Evolutionary conservation across 768 basidiomycete genomes (phyloP), one percentile per base, ranked within the genome.

Genomic region (Sistotremastrum suecicum): DNA sequence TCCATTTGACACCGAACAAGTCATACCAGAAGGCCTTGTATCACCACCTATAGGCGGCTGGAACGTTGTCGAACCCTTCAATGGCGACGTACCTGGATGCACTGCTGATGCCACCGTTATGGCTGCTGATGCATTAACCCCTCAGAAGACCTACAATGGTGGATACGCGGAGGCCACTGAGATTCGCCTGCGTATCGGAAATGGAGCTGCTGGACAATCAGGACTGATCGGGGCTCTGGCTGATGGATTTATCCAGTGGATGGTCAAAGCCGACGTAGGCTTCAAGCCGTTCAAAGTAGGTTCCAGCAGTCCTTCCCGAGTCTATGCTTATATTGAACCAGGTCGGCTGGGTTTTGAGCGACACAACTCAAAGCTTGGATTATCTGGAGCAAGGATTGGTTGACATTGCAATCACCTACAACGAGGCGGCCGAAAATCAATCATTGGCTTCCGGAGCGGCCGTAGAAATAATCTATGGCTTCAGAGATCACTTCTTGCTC

Each of bases 321-420:
- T 45, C 20, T 42, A 39, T 32, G 30, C 33, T 45, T 38, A 30
- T 32, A 31, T 4, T 34, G 12, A 36, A 20, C 8, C 45, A 76
- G 74, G 65, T 76, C 28, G 74, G 62, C 6, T 76, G 75, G 75
- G 71, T 71, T 54, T 58, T 75, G 29, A 72, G 72, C 4, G 75
- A 76, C 51, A 75, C 73, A 5, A 76, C 74, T 0, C 62, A 74
- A 44, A 72, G 69, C 47, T 58, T 76, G 1, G 58, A 57, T 0
- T 64, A 61, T 40, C 58, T 76, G 9, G 61, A 62, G 0, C 57
- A 60, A 3, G 69, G 69, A 9, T 53, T 57, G 3, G 67, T 72
- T 3, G 74, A 75, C 50, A 49, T 75, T 30, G 72, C 71, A 0
- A 62, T 76, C 32, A 75, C 73, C 2, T 75, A 76, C 44, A 72